These are phyloP conservation scores for Aotearoamyces nothofagi DNA, from an alignment of 2,329 filamentous ascomycete genomes.

Conservation along the genomic window DNA sequence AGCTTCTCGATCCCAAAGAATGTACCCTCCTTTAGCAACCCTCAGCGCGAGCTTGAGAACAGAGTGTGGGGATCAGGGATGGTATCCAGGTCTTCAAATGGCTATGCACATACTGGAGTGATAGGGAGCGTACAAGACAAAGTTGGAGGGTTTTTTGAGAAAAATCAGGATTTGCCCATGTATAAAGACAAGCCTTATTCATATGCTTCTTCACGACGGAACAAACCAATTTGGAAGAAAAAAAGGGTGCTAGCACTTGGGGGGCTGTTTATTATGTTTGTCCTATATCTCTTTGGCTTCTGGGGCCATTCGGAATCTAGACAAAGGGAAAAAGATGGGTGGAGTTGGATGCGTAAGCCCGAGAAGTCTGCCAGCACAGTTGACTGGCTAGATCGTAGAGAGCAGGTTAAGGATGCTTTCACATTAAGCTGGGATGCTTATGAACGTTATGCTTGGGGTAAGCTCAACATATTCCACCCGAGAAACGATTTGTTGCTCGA, in stretches of 20 bases:
- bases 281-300: conserved; percentile 60
- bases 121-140: conserved; percentile 42
- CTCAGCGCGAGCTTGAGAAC: conserved; percentile 51
- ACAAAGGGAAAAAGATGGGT: conserved; percentile 23
- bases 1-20: conserved; percentile 51
- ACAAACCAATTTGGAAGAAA: conserved; percentile 43
- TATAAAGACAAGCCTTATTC: conserved; percentile 98
- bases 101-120: conserved; percentile 19
- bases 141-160: conserved; percentile 50
- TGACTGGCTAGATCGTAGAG: conserved; percentile 65
- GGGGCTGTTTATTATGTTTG: conserved; percentile 35
- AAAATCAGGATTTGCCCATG: conserved; percentile 57
- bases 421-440: conserved; percentile 87
- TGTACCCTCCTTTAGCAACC: conserved; percentile 51
- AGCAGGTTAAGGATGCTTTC: conserved; percentile 80
- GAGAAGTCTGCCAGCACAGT: conserved; percentile 28
- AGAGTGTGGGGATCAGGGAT: conserved; percentile 43
- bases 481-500: too few species aligned
- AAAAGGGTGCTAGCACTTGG: conserved; percentile 42
- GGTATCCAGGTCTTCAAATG: conserved; percentile 21
- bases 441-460: conserved; percentile 87
- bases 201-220: conserved; percentile 44
- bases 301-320: conserved; percentile 17
- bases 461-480: too few species aligned
- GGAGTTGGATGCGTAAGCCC: conserved; percentile 40